Evolutionary conservation across 768 basidiomycete species (phyloP).

Genomic region (Cantharellus cinnabarinus): DNA sequence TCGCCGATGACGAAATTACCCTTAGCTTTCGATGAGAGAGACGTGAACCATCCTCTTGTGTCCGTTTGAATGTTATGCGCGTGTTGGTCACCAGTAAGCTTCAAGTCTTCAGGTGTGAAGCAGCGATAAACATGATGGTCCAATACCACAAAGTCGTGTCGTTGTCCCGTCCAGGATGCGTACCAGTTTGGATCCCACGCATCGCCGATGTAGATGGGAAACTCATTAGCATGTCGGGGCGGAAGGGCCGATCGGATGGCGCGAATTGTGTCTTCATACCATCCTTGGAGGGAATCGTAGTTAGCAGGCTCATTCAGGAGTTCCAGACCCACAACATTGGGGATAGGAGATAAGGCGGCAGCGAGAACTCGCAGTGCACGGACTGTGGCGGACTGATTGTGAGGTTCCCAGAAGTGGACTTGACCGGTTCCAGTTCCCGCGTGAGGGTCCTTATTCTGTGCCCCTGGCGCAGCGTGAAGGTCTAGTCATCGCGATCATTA

Average conservation of each 20-base stretch:
- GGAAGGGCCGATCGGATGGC: slow-evolving; percentile 29
- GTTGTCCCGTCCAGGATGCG: slow-evolving; percentile 24
- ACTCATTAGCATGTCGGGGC: slow-evolving; percentile 13
- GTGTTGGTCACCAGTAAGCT: slow-evolving; percentile 34
- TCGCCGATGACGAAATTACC: slow-evolving; percentile 53
- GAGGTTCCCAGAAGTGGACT: slow-evolving; percentile 13
- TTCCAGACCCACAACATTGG: slow-evolving; percentile 35
- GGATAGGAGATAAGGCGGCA: slow-evolving; percentile 12
- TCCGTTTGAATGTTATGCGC: slow-evolving; percentile 26
- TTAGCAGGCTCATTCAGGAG: slow-evolving; percentile 43
- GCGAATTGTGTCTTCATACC: slow-evolving; percentile 40
- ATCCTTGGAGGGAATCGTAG: slow-evolving; percentile 27
- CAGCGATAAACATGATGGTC: slow-evolving; percentile 77
- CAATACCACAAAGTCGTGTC: slow-evolving; percentile 30
- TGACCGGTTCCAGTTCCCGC: slow-evolving; percentile 8
- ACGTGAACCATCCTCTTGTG: slow-evolving; percentile 20
- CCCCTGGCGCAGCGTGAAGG: slow-evolving; percentile 55
- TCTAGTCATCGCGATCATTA: slow-evolving; percentile 20
- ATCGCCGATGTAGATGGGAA: slow-evolving; percentile 59
- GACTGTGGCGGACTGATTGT: slow-evolving; percentile 15
- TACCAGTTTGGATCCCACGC: slow-evolving; percentile 55
- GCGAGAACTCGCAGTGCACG: slow-evolving; percentile 18
- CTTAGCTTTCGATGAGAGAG: slow-evolving; percentile 20
- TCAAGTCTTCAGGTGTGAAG: slow-evolving; percentile 40
- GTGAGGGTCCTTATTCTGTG: slow-evolving; percentile 38